Percentiles rank a stretch among this genome's conserved stretches.
Evolutionary conservation across 2,329 filamentous ascomycete genomes (phyloP).

Genomic region (Colletotrichum lentis): DNA sequence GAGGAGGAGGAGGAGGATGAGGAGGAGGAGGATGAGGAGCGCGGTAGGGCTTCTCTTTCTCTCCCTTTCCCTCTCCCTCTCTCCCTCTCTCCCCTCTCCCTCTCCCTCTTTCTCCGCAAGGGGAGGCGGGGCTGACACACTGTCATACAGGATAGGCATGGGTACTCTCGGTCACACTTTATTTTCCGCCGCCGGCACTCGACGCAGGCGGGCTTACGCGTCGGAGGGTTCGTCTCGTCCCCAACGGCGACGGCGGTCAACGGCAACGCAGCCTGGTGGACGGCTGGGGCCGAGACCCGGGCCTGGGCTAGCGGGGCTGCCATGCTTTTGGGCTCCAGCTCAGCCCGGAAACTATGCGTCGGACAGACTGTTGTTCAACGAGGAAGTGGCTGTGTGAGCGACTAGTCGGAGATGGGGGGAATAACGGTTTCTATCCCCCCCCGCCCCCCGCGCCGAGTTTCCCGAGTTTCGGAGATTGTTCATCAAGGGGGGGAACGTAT

Average conservation of each 20-base stretch:
- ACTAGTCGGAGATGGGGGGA: too few species aligned
- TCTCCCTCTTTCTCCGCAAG: neutral
- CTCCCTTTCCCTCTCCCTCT: too few species aligned
- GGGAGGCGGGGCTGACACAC: slow-evolving; percentile 45
- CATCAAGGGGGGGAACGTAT: neutral
- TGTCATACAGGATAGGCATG: slow-evolving; percentile 67
- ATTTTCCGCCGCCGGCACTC: slow-evolving; percentile 69
- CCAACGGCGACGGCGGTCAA: neutral
- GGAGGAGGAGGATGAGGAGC: too few species aligned
- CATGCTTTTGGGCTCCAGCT: neutral
- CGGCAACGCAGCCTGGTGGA: neutral
- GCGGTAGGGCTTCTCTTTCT: neutral
- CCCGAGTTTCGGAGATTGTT: neutral
- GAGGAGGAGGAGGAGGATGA: too few species aligned
- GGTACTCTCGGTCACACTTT: slow-evolving; percentile 66
- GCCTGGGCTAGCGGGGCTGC: too few species aligned
- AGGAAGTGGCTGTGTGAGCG: too few species aligned
- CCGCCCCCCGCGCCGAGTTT: too few species aligned
- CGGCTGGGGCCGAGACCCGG: too few species aligned
- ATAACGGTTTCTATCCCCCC: neutral
- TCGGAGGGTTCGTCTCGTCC: neutral
- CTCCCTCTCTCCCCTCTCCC: too few species aligned
- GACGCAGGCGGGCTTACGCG: slow-evolving; percentile 56
- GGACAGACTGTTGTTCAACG: too few species aligned
- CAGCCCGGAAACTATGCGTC: too few species aligned